Evolutionary conservation across 495 filamentous ascomycete genomes (phyloP), one percentile per base, ranked within the genome.

Genomic region (Trypethelium eluteriae): DNA sequence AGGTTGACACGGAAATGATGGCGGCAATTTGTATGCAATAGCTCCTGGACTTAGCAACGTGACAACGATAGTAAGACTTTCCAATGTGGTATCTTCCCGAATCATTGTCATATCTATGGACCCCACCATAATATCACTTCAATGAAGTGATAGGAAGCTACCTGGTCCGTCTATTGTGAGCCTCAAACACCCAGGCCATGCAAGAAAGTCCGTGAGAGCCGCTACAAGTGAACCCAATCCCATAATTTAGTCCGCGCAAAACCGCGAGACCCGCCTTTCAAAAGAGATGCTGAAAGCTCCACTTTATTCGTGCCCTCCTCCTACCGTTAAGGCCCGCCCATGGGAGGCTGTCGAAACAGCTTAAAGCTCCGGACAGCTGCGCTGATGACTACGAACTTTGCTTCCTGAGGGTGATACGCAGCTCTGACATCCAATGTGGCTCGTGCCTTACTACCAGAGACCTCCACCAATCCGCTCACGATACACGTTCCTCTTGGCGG

Each of bases 401-500:
- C 64, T 46, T 53, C 73, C n/a, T 72, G 76, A 14, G 86, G 84
- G 71, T 89, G 83, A 74, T 87, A 89, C 44, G 80, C 81, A 46
- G 82, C 85, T 34, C 72, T 72, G 2, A 88, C 83, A 72, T 88
- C 85, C 63, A 88, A 71, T 16, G 83, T 80, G 66, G 82, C 79
- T 67, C 78, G 79, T 2, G 81, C 86, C 62, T 78, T 83, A 0
- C 82, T 72, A 1, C 88, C 85, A 38, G 81, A 78, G 1, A 93
- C 61, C 64, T 88, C 86, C 0, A 95, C 82, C 2, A 89, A 76
- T 0, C 90, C 90, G 25, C 76, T 76, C 32, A 93, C 78, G 16
- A 82, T 74, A 62, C 93, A 82, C 35, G 81, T 81, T 2, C 90
- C 90, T 35, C 86, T 81, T 10, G 83, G 86, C 44, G 86, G 82